Evolutionary conservation across 2,329 filamentous ascomycete species (phyloP).

Genomic region (Phyllosticta citrichinensis): DNA sequence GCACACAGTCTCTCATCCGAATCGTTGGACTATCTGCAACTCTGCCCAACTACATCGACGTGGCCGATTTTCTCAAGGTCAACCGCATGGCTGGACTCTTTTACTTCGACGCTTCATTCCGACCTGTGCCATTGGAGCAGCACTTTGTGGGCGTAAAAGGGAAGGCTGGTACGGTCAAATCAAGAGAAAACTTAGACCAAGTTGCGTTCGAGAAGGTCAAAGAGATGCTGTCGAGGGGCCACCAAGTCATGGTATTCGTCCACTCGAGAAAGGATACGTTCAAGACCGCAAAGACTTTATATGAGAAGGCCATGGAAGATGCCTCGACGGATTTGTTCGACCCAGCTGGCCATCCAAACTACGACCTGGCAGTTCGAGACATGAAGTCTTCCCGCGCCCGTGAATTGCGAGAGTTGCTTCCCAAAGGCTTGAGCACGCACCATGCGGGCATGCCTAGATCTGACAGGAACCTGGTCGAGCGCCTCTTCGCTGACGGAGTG

Average conservation of each 20-base stretch:
- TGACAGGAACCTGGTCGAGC: constrained; percentile 91
- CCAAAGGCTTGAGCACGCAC: constrained; percentile 88
- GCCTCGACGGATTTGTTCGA: constrained; percentile 75
- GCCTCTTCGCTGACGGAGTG: constrained; percentile 82
- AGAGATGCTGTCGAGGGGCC: constrained; percentile 82
- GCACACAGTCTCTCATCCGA: constrained; percentile 91
- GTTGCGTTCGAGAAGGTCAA: constrained; percentile 89
- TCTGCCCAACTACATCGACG: constrained; percentile 90
- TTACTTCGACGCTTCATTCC: constrained; percentile 93
- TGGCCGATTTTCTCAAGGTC: constrained; percentile 92
- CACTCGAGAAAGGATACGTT: constrained; percentile 94
- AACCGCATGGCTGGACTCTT: constrained; percentile 89
- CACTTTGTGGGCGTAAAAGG: constrained; percentile 96
- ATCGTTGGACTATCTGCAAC: constrained; percentile 94
- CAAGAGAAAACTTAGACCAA: constrained; percentile 78
- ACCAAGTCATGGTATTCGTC: constrained; percentile 99
- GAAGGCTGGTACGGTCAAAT: constrained; percentile 70
- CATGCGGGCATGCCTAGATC: constrained; percentile 94
- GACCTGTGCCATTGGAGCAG: constrained; percentile 90
- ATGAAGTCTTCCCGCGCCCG: constrained; percentile 77
- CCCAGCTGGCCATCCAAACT: constrained; percentile 65
- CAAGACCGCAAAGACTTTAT: constrained; percentile 72
- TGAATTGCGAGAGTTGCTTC: constrained; percentile 79
- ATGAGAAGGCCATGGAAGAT: constrained; percentile 77
- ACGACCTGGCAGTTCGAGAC: constrained; percentile 69